phyloP scores from a whole-genome alignment of 495 filamentous ascomycete genomes.

The Neurospora sp. region DNA sequence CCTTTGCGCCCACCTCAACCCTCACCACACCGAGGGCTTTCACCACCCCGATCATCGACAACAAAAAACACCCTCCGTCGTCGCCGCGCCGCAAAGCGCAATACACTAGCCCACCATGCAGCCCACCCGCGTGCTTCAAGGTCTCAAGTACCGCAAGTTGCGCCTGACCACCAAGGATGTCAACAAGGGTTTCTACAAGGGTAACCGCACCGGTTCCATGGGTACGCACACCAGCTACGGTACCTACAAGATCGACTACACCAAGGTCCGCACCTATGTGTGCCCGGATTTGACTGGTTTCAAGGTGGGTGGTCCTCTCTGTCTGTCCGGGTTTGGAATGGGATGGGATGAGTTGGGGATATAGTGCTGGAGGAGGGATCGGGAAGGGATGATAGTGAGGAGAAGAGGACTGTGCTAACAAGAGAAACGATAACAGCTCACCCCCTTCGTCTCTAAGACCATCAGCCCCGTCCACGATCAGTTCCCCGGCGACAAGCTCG shows the following conservation, averaged over 20 bases:
- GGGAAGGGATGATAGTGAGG: too few species aligned
- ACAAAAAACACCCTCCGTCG: background rate
- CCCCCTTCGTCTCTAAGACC: slow-evolving; percentile 69
- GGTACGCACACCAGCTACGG: slow-evolving; percentile 79
- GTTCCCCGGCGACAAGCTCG: slow-evolving; percentile 35
- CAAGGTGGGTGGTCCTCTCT: slow-evolving; percentile 46
- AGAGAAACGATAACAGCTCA: slow-evolving; percentile 47
- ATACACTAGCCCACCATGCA: slow-evolving; percentile 34
- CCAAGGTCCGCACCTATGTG: slow-evolving; percentile 84
- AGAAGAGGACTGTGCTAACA: slow-evolving; percentile 1
- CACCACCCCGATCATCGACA: background rate
- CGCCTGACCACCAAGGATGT: slow-evolving; percentile 82
- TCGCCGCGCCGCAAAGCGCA: background rate
- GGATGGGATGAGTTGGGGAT: background rate
- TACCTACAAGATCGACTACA: slow-evolving; percentile 70
- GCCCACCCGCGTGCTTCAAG: slow-evolving; percentile 61
- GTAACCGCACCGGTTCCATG: slow-evolving; percentile 77
- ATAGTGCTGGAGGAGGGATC: background rate
- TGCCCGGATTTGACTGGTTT: slow-evolving; percentile 60
- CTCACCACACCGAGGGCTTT: background rate
- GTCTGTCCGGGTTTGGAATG: background rate
- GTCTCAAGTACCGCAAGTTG: slow-evolving; percentile 50
- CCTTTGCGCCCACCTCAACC: background rate
- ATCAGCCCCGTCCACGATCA: slow-evolving; percentile 41
- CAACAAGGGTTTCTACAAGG: slow-evolving; percentile 94